Evolutionary conservation across 2,329 filamentous ascomycete genomes (phyloP), one percentile per base, ranked within the genome.

Genomic region (Byssothecium circinans): DNA sequence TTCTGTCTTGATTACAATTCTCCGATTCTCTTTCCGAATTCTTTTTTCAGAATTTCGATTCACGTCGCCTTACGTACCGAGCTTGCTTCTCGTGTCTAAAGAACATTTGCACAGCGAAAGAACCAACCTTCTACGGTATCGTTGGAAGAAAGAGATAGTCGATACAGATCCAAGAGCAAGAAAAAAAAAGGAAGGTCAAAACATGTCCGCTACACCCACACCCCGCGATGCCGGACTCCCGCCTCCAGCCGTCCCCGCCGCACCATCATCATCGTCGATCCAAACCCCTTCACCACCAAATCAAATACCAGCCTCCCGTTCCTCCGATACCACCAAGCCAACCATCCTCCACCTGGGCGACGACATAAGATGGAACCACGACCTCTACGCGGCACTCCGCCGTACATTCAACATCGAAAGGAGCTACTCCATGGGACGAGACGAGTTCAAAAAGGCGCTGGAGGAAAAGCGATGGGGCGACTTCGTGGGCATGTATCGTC

Each of bases 401-500:
- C 49, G 47, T 15, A 68, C 65, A 17, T 76, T 75, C 57, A 57
- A 63, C 18, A 66, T 76, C 43, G 62, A 70, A 35, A 57, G 73
- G 19, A 73, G 66, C 19, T 63, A 74, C 47, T 72, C 69, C 0
- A 69, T 69, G 55, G 52, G 56, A 2, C 58, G 74, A 7, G 66
- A 65, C 5, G 71, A 72, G 6, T 76, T 76, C 57, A 75, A 68
- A 34, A 30, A 56, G 7, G 72, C 72, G 2, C 43, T 77, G 27
- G 59, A 64, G 47, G 61, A 67, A 32, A 67, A 61, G 44, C 62
- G 51, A 44, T 76, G 73, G 61, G 74, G 74, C 2, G 64, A 75
- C 45, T 77, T 77, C 37, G 67, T 71, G 11, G 74, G 65, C 39
- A 78, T 75, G 38, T 81, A 82, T 54, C 73, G 82, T 2, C 82